Evolutionary conservation across 768 basidiomycete genomes (phyloP).

Genomic region (Hericium rajendrae): DNA sequence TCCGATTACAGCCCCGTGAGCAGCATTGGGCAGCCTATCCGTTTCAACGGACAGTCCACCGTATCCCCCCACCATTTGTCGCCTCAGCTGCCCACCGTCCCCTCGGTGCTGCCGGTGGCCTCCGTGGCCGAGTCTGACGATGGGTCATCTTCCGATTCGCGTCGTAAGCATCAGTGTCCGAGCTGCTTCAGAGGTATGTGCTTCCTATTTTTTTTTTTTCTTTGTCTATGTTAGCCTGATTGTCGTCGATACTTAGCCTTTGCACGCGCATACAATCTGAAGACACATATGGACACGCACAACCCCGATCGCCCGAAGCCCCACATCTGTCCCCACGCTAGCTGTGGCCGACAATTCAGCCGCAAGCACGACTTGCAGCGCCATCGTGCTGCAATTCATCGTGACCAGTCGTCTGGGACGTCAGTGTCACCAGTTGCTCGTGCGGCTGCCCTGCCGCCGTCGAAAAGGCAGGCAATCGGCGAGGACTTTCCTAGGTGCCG

Average conservation of each 20-base stretch:
- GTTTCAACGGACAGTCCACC: conserved; percentile 25
- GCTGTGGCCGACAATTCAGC: conserved; percentile 86
- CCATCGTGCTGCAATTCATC: conserved; percentile 77
- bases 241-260: conserved; percentile 45
- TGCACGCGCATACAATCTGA: conserved; percentile 88
- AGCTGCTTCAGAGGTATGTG: conserved; percentile 61
- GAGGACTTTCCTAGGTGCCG: conserved; percentile 28
- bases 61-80: conserved; percentile 51
- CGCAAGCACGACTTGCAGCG: conserved; percentile 91
- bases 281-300: conserved; percentile 93
- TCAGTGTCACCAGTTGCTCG: conserved; percentile 15
- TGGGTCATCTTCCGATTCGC: conserved; percentile 26
- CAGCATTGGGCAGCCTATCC: conserved; percentile 19
- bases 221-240: conserved; percentile 1
- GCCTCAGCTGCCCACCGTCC: conserved; percentile 35
- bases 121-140: conserved; percentile 31
- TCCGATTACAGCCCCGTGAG: conserved; percentile 10
- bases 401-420: conserved; percentile 16
- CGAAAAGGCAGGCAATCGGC: conserved; percentile 15
- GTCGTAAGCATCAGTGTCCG: conserved; percentile 69
- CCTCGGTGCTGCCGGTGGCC: conserved; percentile 31
- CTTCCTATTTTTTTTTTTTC: neutral
- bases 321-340: conserved; percentile 75
- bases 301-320: conserved; percentile 88
- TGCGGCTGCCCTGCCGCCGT: conserved; percentile 12